phyloP scores from a whole-genome alignment of 805 yeast genomes.

The Kazachstania taianensis region DNA sequence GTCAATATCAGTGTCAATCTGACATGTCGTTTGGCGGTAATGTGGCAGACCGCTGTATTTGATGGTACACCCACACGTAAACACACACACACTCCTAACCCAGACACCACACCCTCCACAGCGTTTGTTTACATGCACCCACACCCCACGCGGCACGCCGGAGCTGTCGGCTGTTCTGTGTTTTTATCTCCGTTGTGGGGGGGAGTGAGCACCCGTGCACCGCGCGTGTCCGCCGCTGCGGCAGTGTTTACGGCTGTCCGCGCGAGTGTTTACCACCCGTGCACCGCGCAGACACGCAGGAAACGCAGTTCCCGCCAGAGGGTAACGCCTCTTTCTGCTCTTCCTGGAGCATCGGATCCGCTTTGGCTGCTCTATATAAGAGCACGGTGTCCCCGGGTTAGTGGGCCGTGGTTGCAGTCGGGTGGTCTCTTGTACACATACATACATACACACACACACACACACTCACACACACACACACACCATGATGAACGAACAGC shows the following conservation, averaged over 20 bases:
- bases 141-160: too few relatives aligned
- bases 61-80: neutral
- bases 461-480: neutral
- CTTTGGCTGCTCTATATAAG: neutral
- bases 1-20: too few relatives aligned
- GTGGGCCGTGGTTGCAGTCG: neutral
- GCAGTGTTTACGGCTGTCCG: too few relatives aligned
- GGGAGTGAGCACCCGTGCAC: too few relatives aligned
- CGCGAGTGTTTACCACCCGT: neutral
- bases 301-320: too few relatives aligned
- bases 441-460: conserved; percentile 4
- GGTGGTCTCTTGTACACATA: conserved; percentile 2
- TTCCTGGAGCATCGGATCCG: too few relatives aligned
- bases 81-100: neutral
- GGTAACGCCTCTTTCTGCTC: too few relatives aligned
- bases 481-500: conserved; percentile 7
- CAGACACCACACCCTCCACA: neutral
- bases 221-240: too few relatives aligned
- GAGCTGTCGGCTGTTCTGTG: too few relatives aligned
- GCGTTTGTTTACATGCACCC: neutral
- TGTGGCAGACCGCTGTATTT: neutral
- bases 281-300: neutral
- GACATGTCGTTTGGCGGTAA: too few relatives aligned
- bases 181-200: too few relatives aligned
- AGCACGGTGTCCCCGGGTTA: neutral